Evolutionary conservation across 2,329 filamentous ascomycete genomes (phyloP), one percentile per base, ranked within the genome.

Genomic region (Talaromyces marneffei): DNA sequence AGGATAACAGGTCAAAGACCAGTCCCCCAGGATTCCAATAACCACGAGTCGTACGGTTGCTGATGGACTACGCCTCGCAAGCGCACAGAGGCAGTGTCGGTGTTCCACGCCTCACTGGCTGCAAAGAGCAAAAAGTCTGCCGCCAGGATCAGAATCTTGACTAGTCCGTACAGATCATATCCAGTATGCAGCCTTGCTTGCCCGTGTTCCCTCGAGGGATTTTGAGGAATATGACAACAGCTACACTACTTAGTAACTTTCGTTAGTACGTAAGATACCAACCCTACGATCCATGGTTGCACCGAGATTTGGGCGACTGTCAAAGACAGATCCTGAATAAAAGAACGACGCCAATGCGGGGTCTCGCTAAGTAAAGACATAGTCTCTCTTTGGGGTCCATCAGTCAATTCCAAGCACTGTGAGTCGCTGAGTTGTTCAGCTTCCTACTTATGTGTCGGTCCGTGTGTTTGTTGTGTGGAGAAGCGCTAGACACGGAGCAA

Each of bases 161-260:
- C 16, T 50, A 18, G 12, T 20, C 3, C 2, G 2, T 16, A 25
- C 10, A 23, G 10, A 52, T 52, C 5, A 33, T 48, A 20, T 42
- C 40, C 40, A 12, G 40, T 42, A 20, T 9, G n/a, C 16, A 52
- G 46, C 46, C 46, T 52, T 31, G 46, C 46, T 31, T 31, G 27
- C 46, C 25, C 27, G 46, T 29, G 27, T 33, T 25, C 12, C 8
- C 29, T 52, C n/a, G 48, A 35, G 29, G 48, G 48, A 35, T 20
- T 52, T 33, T 35, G 48, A 33, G n/a, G 48, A 52, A 18, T 52
- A 52, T 52, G 48, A 52, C 48, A 29, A 52, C 48, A 52, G n/a
- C 25, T 29, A 16, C 44, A 9, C 40, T n/a, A 48, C 44, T 29
- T n/a, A n/a, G n/a, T n/a, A n/a, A 48, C 23, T 48, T 2, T 29